Evolutionary conservation across 2,329 filamentous ascomycete genomes (phyloP).

Genomic region (Pestalotiopsis sp.): DNA sequence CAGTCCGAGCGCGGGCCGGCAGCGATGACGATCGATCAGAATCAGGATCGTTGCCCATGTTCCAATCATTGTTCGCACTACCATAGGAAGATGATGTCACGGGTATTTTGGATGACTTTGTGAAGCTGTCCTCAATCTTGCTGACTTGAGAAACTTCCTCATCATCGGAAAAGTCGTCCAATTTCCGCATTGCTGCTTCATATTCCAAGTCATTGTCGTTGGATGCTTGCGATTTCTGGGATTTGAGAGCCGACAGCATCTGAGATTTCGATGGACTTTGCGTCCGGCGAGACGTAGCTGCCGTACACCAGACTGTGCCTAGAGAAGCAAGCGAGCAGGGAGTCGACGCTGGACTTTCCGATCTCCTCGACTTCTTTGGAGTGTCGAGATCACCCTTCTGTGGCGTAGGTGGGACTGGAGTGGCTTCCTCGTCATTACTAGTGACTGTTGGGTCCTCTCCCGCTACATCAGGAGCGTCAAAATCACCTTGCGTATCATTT

Average conservation of each 20-base stretch:
- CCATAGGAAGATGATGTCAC: slow-evolving; percentile 25
- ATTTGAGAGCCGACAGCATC: slow-evolving; percentile 26
- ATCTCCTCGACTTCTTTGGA: neutral
- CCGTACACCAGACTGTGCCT: slow-evolving; percentile 44
- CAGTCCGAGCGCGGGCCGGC: slow-evolving; percentile 25
- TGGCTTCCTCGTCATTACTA: neutral
- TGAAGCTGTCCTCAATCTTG: neutral
- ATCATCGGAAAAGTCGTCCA: slow-evolving; percentile 35
- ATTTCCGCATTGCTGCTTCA: slow-evolving; percentile 45
- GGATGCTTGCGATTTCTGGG: slow-evolving; percentile 25
- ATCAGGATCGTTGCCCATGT: neutral
- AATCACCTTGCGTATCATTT: slow-evolving; percentile 9
- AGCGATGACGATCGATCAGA: slow-evolving; percentile 5
- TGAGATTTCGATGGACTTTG: slow-evolving; percentile 36
- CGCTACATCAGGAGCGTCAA: neutral
- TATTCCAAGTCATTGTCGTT: slow-evolving; percentile 39
- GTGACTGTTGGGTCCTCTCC: neutral
- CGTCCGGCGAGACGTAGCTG: slow-evolving; percentile 37
- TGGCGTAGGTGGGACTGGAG: slow-evolving; percentile 5
- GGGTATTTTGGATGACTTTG: slow-evolving; percentile 15
- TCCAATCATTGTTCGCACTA: slow-evolving; percentile 18
- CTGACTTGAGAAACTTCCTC: slow-evolving; percentile 2
- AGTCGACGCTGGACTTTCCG: neutral
- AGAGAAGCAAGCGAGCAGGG: slow-evolving; percentile 20
- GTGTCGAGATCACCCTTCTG: neutral